phyloP scores from a whole-genome alignment of 495 filamentous ascomycete species.

The Talaromyces nanjingensis region DNA sequence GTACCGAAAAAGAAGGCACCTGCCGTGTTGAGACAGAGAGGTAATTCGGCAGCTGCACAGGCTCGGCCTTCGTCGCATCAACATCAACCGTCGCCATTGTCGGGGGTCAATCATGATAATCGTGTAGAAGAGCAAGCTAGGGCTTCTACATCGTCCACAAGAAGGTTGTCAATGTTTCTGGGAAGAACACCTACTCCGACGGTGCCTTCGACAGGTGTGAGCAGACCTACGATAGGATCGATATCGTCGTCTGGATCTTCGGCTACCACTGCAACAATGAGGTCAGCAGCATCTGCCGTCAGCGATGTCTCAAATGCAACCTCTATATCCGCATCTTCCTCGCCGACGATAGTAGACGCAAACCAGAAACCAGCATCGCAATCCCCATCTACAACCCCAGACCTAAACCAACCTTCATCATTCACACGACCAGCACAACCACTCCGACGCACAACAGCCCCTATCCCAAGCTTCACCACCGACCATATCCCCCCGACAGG shows the following conservation, averaged over 20 bases:
- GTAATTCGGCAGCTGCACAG: not conserved
- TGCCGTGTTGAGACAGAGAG: not conserved
- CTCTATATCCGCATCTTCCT: not conserved
- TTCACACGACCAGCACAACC: not conserved
- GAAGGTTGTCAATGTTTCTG: not conserved
- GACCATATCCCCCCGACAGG: not conserved
- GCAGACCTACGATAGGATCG: not conserved
- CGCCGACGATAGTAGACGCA: not conserved
- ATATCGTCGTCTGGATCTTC: not conserved
- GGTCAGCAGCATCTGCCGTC: not conserved
- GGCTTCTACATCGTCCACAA: not conserved
- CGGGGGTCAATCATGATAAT: not conserved
- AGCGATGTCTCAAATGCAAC: not conserved
- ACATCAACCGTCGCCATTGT: conserved; percentile 9
- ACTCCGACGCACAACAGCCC: not conserved
- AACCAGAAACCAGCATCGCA: not conserved
- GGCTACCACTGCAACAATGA: not conserved
- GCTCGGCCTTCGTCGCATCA: conserved; percentile 27
- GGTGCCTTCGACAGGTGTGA: not conserved
- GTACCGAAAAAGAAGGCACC: not conserved
- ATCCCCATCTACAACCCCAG: not conserved
- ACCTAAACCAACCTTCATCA: not conserved
- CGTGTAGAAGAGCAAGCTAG: not conserved
- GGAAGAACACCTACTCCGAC: not conserved
- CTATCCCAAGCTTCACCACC: not conserved